Base-by-base conservation (phyloP, 2,329 filamentous ascomycete genomes). In the Phaeosphaeria sp. region DNA sequence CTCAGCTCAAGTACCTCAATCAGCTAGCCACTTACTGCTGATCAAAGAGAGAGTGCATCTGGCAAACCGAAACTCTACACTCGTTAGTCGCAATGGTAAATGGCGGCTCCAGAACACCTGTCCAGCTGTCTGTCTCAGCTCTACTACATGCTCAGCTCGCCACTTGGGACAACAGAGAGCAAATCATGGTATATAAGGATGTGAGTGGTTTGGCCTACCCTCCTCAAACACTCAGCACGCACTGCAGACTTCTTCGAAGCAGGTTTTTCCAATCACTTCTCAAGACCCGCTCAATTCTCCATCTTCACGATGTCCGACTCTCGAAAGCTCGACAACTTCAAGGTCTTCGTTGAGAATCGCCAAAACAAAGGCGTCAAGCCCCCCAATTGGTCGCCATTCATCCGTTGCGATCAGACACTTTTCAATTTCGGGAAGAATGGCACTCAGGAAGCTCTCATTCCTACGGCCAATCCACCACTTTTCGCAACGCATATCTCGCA, bases 401-500 rank as follows among this genome's bases (percentile, higher is more conserved):
- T 52, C 20, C 36, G 40, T 17, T 36, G 30, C 30, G 43, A 36
- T 39, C 22, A 40, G 3, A 22, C 36, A 9, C 39, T 52, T 6
- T 52, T 52, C 50, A 52, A 52, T 20, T 52, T 52, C 39, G 50
- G 50, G 17, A 43, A 22, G 21, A 39, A 40, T 20, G 43, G 21
- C 39, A 43, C 30, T 30, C 8, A 45, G 18, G 11, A 20, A 13
- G 21, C 50, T 27, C 50, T 52, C 15, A 20, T 52, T 22, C 50
- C 39, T 22, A 22, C 30, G 18, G 50, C 36, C 13, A 40, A 21
- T 27, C 24, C 27, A 24, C 50, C 50, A 13, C 20, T 52, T n/a
- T 42, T 21, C 20, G 50, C 50, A 18, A 52, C 50, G 21, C 50
- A 52, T 24, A 52, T 52, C 36, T 44, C 50, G 36, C 50, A 52